Evolutionary conservation across 768 basidiomycete species (phyloP), one percentile per base, ranked within the genome.

Genomic region (Leccinum subgranulosum): DNA sequence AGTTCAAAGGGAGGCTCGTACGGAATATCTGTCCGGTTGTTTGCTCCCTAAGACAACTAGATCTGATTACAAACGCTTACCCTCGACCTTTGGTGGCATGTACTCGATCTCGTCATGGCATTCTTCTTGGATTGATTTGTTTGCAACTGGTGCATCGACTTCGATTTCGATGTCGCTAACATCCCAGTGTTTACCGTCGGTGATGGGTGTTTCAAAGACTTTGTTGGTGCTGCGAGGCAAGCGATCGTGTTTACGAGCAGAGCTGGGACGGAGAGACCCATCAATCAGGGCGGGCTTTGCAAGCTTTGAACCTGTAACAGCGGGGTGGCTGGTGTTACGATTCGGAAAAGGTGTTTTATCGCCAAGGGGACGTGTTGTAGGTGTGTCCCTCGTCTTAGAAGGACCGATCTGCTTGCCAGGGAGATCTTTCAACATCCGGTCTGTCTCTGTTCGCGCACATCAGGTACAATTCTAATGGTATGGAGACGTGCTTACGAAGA

Each of bases 291-390:
- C 49, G 54, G 76, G 64, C 67, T 76, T 71, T 73, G 79, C 56
- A 34, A 72, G 58, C 64, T 76, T 75, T 23, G 60, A 56, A 10
- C 63, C 64, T 74, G 76, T 23, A 72, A 77, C 53, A 75, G 74
- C 59, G 67, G 74, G 15, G 28, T 62, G 62, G 59, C 56, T 62
- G 49, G 62, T 54, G 31, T 72, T 73, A 36, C 87, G 84, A 67
- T 90, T 91, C 3, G 84, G 83, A 62, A 86, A 85, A 2, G 89
- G 89, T 1, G 89, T 92, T 72, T 88, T 90, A 74, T 92, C 89
- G 25, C 77, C 78, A 8, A 92, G 75, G 2, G 87, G 85, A 12
- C 83, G 81, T 70, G 64, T 33, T 55, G 64, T 60, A 19, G 62
- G 59, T 3, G 71, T 62, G 41, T 62, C 67, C 56, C 59, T 67